Evolutionary conservation across 805 yeast genomes (phyloP), one percentile per base, ranked within the genome.

Genomic region (Kregervanrija fluxuum): DNA sequence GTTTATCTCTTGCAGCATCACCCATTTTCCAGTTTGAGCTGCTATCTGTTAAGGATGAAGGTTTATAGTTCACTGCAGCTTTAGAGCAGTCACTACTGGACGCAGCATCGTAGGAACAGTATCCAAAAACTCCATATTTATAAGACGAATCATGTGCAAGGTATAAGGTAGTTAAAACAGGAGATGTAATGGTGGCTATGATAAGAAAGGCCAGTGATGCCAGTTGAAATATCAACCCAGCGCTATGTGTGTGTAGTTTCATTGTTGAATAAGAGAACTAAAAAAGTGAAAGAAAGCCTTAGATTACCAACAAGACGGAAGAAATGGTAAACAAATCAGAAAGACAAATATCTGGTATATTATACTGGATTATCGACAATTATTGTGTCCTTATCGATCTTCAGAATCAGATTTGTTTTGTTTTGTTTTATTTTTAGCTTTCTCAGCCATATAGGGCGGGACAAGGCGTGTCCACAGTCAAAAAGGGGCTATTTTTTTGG

Each of bases 71-170:
- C 8, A 48, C 43, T 2, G 76, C 73, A 14, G 74, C 76, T 1
- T 68, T 56, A 1, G 58, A 54, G 38, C 62, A 59, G 4, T 12
- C 14, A 17, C 45, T 33, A 12, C 34, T 30, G 15, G 36, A 34
- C 3, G 37, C 17, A 5, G 45, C 39, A 35, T 49, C 45, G 4
- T 51, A 47, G 4, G 55, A 36, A 56, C 93, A 85, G 57, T 73
- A 77, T 2, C 93, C 93, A 56, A 85, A 74, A 1, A 77, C 74
- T 31, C 93, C 93, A 59, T 73, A 85, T 2, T 67, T 64, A 50
- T 66, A 64, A 36, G 61, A 58, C 15, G 64, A 64, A 32, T 78
- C 70, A 32, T 69, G 57, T 6, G 81, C 80, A 11, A 85, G 52
- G 3, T 67, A 66, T 38, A 85, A 69, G 6, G 69, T 54, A 2